Evolutionary conservation across 345 rosid species (phyloP).

Genomic region (Bruguiera sexangula): DNA sequence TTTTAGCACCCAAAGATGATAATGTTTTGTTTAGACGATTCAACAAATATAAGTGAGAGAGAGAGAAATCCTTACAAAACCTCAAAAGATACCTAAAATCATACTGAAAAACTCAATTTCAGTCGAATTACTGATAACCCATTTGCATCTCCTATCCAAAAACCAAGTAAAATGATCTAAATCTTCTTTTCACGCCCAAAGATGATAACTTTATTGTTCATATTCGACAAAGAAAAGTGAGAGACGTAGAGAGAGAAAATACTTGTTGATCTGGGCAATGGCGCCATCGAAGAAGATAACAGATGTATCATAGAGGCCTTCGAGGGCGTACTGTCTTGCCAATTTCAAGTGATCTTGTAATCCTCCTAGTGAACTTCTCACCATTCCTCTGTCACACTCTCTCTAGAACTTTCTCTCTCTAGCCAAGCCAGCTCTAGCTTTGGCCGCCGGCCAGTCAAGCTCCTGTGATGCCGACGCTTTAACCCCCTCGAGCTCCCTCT

Average conservation of each 20-base stretch:
- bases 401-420: background rate
- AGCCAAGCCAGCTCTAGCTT: background rate
- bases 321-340: slow-evolving; percentile 91
- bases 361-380: slow-evolving; percentile 62
- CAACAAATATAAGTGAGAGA: no score
- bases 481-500: background rate
- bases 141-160: no score
- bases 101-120: no score
- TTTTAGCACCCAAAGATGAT: no score
- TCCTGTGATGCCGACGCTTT: background rate
- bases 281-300: slow-evolving; percentile 94
- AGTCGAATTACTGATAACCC: no score
- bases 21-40: no score
- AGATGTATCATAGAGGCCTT: slow-evolving; percentile 93
- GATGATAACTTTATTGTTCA: no score
- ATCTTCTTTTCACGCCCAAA: no score
- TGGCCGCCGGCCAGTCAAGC: background rate
- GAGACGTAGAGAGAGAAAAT: background rate
- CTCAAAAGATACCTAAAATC: no score
- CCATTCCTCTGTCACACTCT: slow-evolving; percentile 11
- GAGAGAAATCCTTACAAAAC: no score
- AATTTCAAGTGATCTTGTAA: slow-evolving; percentile 94
- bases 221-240: no score
- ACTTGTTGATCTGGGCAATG: slow-evolving; percentile 82
- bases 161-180: no score